Conservation (phyloP, 1,139 yeast genomes). For the Kodamaea derodonti region DNA sequence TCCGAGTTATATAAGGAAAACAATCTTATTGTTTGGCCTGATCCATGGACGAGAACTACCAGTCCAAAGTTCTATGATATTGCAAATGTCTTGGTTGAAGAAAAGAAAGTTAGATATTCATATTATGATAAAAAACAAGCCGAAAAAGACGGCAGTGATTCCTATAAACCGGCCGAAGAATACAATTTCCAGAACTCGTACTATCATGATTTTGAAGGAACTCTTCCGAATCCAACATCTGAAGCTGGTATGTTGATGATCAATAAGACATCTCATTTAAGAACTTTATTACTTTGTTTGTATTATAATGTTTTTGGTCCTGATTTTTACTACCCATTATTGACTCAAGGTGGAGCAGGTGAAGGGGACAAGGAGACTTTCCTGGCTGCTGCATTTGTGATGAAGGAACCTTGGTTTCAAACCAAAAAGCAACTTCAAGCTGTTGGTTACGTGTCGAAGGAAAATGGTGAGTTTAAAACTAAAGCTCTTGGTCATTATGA, state of each 20-base stretch:
- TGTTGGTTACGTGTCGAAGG: slow-evolving; percentile 47
- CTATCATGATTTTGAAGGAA: slow-evolving; percentile 54
- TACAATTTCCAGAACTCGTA: slow-evolving; percentile 33
- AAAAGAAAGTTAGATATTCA: slow-evolving; percentile 34
- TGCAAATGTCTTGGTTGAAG: slow-evolving; percentile 36
- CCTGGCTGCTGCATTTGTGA: slow-evolving; percentile 57
- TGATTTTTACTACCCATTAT: slow-evolving; percentile 52
- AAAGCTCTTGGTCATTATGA: slow-evolving; percentile 63
- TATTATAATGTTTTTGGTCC: slow-evolving; percentile 65
- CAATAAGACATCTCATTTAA: slow-evolving; percentile 48
- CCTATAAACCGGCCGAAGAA: slow-evolving; percentile 25
- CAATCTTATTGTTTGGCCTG: slow-evolving; percentile 50
- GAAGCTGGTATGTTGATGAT: slow-evolving; percentile 63
- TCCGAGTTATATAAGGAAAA: slow-evolving; percentile 36
- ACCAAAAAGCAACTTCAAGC: slow-evolving; percentile 47
- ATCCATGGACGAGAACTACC: slow-evolving; percentile 49
- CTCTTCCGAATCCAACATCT: slow-evolving; percentile 60
- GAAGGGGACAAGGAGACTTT: slow-evolving; percentile 73
- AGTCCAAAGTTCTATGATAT: slow-evolving; percentile 46
- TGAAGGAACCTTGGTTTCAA: slow-evolving; percentile 50
- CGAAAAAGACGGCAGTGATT: slow-evolving; percentile 14
- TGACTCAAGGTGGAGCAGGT: slow-evolving; percentile 68
- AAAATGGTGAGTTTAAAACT: slow-evolving; percentile 35
- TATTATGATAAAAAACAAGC: slow-evolving; percentile 28
- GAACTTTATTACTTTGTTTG: slow-evolving; percentile 48